These are phyloP conservation scores for Laetiporus sulphureus DNA, from an alignment of 1,284 basidiomycete species.

Conservation along the genomic window DNA sequence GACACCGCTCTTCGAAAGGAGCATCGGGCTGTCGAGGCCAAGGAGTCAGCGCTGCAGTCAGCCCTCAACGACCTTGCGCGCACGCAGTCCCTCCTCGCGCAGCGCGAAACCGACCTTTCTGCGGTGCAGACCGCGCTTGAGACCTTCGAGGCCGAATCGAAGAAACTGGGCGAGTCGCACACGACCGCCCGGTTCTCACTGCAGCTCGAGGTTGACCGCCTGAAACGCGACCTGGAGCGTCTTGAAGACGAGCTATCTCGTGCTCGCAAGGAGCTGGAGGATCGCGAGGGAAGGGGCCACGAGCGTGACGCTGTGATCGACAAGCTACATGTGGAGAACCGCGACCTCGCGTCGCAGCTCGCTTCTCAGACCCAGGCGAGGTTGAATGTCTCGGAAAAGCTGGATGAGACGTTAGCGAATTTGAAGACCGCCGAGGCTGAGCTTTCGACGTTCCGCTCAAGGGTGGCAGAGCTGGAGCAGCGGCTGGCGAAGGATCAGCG, in stretches of 20 bases:
- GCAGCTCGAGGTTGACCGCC: conserved; percentile 85
- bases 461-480: conserved; percentile 72
- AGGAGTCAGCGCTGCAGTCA: conserved; percentile 59
- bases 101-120: conserved; percentile 68
- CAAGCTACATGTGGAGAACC: conserved; percentile 70
- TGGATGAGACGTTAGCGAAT: conserved; percentile 61
- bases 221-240: conserved; percentile 79
- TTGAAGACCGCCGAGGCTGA: conserved; percentile 67
- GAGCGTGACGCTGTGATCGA: conserved; percentile 70
- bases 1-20: conserved; percentile 53
- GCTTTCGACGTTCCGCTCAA: conserved; percentile 45
- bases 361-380: conserved; percentile 81
- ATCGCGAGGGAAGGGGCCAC: conserved; percentile 55
- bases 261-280: conserved; percentile 67
- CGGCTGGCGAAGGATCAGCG: conserved; percentile 83
- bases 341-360: conserved; percentile 71
- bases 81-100: conserved; percentile 51
- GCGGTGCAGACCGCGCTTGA: conserved; percentile 72
- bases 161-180: conserved; percentile 74
- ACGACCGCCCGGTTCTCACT: conserved; percentile 82
- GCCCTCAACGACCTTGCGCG: conserved; percentile 56
- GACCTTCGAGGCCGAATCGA: conserved; percentile 57
- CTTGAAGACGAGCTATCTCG: conserved; percentile 78
- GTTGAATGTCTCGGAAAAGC: conserved; percentile 79
- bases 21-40: conserved; percentile 55